A percentile compares a stretch with the other conserved stretches of the same genome.
Evolutionary conservation across 2,329 filamentous ascomycete genomes (phyloP).

Genomic region (Fusarium hostae): DNA sequence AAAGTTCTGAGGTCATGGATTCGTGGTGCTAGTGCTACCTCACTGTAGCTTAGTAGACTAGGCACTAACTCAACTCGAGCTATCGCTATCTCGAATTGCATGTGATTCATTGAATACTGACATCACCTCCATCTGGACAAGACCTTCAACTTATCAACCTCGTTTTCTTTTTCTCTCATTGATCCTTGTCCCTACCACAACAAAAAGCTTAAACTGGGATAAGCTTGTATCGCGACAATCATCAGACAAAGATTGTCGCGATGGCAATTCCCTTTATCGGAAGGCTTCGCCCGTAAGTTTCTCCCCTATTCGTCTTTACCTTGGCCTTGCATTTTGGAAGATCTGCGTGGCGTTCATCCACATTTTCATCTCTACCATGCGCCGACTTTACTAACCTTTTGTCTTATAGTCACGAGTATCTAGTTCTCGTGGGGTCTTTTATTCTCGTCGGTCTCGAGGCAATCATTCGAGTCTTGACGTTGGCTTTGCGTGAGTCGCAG

Average conservation of each 20-base stretch:
- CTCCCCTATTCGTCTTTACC: not conserved
- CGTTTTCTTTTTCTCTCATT: slow-evolving; percentile 10
- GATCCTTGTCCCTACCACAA: slow-evolving; percentile 16
- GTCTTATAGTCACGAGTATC: slow-evolving; percentile 77
- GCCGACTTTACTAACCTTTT: slow-evolving; percentile 27
- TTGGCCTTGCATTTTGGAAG: not conserved
- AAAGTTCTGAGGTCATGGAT: slow-evolving; percentile 38
- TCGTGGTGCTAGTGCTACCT: slow-evolving; percentile 21
- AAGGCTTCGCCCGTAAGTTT: slow-evolving; percentile 62
- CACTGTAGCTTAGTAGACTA: not conserved
- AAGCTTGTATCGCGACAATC: slow-evolving; percentile 16
- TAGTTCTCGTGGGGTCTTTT: slow-evolving; percentile 86
- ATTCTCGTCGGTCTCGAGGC: slow-evolving; percentile 84
- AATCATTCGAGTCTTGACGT: slow-evolving; percentile 84
- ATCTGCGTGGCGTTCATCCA: slow-evolving; percentile 11
- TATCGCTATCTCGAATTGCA: slow-evolving; percentile 35
- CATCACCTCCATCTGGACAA: slow-evolving; percentile 38
- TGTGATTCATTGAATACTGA: slow-evolving; percentile 35
- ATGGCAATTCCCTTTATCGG: slow-evolving; percentile 67
- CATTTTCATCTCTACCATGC: slow-evolving; percentile 5
- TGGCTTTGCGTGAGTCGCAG: slow-evolving; percentile 78
- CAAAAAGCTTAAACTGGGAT: not conserved
- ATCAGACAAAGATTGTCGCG: slow-evolving; percentile 29
- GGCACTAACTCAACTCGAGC: slow-evolving; percentile 1
- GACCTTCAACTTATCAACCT: slow-evolving; percentile 6